Base-by-base conservation (phyloP, 208 protist species). In the Leishmania tarentolae region DNA sequence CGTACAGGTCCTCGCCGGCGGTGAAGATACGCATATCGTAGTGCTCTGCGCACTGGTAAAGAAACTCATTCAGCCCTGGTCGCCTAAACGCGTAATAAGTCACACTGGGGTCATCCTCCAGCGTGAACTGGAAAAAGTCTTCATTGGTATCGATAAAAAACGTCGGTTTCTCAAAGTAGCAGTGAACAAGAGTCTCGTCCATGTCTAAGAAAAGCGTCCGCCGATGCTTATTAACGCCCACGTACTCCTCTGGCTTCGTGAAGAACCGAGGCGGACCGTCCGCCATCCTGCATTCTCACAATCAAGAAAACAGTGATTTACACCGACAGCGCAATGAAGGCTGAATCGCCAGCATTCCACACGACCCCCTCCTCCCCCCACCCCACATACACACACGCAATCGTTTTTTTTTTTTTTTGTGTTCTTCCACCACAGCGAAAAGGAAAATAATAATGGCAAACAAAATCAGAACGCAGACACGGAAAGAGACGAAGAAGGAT, bases 21-120 rank as follows among this genome's bases (percentile, higher is more conserved):
- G 93, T 95, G 75, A 95, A 94, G 52, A 97, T 91, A 44, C 87
- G 82, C n/a, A 95, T 69, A n/a, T 93, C 84, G 77, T 93, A 95
- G 46, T 88, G 83, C 40, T 82, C 75, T 15, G 79, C 69, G 75
- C 87, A 91, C 57, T 75, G 66, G 40, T 80, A 44, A 19, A 97
- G 37, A 70, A 97, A 91, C 53, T 89, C 80, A 17, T 79, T 72
- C 24, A 87, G 85, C 65, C 87, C 85, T 9, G 91, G 92, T 61
- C 93, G 75, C 68, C 93, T 82, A 56, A 89, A 85, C 21, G 92
- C 88, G 77, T 88, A 92, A 74, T 88, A 88, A 59, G 79, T 80
- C 57, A 82, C 72, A 68, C 65, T 79, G 28, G 79, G 76, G 37
- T 83, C 81, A 11, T 83, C 75, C 11, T 80, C 86, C n/a, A 85